phyloP scores from a whole-genome alignment of 257 asterid genomes.

The Dorcoceras hygrometricum region DNA sequence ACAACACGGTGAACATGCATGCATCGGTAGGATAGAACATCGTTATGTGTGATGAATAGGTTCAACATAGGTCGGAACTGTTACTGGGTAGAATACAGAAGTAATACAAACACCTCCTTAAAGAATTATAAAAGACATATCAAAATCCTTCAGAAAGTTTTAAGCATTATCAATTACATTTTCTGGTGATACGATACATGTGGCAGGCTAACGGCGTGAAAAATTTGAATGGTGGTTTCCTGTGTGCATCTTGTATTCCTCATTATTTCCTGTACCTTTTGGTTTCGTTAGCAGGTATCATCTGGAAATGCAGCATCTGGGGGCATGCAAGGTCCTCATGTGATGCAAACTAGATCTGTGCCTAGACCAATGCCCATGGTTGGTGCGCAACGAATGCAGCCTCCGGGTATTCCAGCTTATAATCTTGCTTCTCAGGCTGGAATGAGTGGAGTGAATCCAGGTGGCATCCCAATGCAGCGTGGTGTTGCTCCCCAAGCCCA shows the following conservation, averaged over 20 bases:
- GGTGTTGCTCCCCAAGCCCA: constrained; percentile 84
- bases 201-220: not conserved
- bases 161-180: not conserved
- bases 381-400: constrained; percentile 81
- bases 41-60: constrained; percentile 3
- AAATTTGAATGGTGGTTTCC: constrained; percentile 3
- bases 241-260: constrained; percentile 18
- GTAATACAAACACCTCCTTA: not conserved
- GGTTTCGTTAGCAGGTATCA: constrained; percentile 47
- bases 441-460: constrained; percentile 77
- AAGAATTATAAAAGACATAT: not conserved
- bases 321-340: constrained; percentile 72
- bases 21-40: constrained; percentile 2
- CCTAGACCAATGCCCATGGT: constrained; percentile 80
- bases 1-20: not conserved
- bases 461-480: constrained; percentile 80
- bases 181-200: constrained; percentile 7
- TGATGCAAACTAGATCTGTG: constrained; percentile 70
- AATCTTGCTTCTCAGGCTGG: constrained; percentile 83
- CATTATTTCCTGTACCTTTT: constrained; percentile 6
- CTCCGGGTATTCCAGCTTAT: constrained; percentile 78
- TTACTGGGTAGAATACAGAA: not conserved
- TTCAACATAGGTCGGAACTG: constrained; percentile 5
- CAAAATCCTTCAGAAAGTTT: constrained; percentile 1
- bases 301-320: constrained; percentile 66